These are phyloP conservation scores for Mycena vulgaris DNA, from an alignment of 768 basidiomycete species.

Conservation along the genomic window DNA sequence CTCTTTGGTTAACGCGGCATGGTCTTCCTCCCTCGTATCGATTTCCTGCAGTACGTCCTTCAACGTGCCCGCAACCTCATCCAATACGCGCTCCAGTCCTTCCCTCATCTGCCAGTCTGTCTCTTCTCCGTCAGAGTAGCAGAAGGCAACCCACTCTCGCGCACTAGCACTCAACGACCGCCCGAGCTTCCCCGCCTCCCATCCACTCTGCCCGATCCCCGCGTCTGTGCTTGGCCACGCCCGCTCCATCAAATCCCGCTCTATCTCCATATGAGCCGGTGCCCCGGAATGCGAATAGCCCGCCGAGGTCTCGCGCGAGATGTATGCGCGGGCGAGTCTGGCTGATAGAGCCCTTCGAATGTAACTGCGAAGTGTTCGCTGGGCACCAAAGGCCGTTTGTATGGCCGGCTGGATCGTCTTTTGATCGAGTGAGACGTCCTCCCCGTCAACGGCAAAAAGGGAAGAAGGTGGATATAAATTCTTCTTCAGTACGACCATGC, in stretches of 20 bases:
- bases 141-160: slow-evolving; percentile 69
- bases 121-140: slow-evolving; percentile 47
- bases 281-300: slow-evolving; percentile 74
- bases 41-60: slow-evolving; percentile 84
- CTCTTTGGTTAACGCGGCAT: slow-evolving; percentile 69
- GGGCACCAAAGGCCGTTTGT: slow-evolving; percentile 69
- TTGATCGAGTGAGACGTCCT: slow-evolving; percentile 27
- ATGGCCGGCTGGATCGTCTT: slow-evolving; percentile 51
- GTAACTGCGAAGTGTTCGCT: slow-evolving; percentile 73
- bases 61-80: slow-evolving; percentile 78
- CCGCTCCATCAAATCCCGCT: slow-evolving; percentile 76
- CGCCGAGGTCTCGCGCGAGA: slow-evolving; percentile 66
- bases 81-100: slow-evolving; percentile 71
- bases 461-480: slow-evolving; percentile 66
- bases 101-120: slow-evolving; percentile 45
- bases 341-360: slow-evolving; percentile 74
- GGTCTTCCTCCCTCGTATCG: slow-evolving; percentile 75
- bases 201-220: slow-evolving; percentile 57
- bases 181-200: slow-evolving; percentile 76
- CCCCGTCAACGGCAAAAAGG: slow-evolving; percentile 21
- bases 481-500: slow-evolving; percentile 73
- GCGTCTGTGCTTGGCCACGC: slow-evolving; percentile 81
- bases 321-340: slow-evolving; percentile 78
- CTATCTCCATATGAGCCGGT: slow-evolving; percentile 72
- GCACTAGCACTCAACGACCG: slow-evolving; percentile 68